Conservation (phyloP, 1,284 basidiomycete species). For the Laetiporus sulphureus region DNA sequence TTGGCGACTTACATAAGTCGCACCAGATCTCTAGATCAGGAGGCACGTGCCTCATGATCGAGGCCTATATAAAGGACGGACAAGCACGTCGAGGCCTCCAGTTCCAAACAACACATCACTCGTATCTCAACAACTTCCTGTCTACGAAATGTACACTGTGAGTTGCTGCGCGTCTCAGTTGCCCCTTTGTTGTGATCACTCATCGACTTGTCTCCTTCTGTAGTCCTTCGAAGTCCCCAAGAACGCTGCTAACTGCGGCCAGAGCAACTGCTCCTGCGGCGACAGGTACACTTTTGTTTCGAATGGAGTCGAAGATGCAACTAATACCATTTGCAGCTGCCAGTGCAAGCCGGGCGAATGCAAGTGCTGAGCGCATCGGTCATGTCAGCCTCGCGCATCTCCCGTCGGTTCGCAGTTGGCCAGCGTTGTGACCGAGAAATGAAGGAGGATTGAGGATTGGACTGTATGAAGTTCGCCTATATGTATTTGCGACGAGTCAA, state of each 20-base stretch:
- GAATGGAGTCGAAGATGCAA: background rate
- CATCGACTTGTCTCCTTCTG: background rate
- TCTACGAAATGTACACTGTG: constrained; percentile 8
- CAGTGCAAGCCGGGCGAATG: constrained; percentile 50
- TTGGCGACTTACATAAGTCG: too few species aligned
- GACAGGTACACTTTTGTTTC: constrained; percentile 29
- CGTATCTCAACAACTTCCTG: background rate
- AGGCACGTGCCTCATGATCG: constrained; percentile 5
- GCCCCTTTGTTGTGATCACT: background rate
- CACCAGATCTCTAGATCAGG: too few species aligned
- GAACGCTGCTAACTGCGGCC: constrained; percentile 42
- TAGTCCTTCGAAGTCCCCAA: constrained; percentile 37
- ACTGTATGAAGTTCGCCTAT: too few species aligned
- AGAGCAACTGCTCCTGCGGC: constrained; percentile 44
- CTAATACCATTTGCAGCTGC: constrained; percentile 38
- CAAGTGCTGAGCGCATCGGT: constrained; percentile 43
- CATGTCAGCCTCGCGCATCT: too few species aligned
- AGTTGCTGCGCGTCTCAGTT: too few species aligned
- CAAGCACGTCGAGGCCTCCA: background rate
- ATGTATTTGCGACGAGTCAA: too few species aligned
- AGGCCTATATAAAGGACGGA: constrained; percentile 4
- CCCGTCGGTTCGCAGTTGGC: too few species aligned
- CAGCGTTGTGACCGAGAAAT: too few species aligned
- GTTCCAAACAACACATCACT: constrained; percentile 2
- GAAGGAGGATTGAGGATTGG: too few species aligned